These are phyloP conservation scores for Pythium myriotylum DNA, from an alignment of 352 stramenopile genomes.

Conservation along the genomic window DNA sequence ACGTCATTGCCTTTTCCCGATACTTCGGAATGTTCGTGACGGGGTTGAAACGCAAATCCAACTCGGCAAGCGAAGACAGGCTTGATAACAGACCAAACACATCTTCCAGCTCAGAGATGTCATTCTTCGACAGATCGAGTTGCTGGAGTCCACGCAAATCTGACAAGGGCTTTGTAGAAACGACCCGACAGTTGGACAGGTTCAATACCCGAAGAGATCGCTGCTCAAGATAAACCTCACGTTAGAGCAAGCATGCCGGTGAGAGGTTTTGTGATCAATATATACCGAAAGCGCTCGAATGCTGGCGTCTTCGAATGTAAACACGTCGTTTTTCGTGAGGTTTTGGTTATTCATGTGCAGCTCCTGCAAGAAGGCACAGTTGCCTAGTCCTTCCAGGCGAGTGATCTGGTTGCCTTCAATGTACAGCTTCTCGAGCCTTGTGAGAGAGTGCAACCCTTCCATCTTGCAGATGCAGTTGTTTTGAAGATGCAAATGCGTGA, in stretches of 20 bases:
- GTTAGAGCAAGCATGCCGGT: not conserved
- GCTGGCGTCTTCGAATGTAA: slow-evolving; percentile 51
- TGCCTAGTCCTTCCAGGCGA: slow-evolving; percentile 53
- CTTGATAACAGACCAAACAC: slow-evolving; percentile 60
- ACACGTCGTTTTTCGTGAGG: slow-evolving; percentile 29
- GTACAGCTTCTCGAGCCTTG: slow-evolving; percentile 70
- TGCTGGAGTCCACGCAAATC: slow-evolving; percentile 49
- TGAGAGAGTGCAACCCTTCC: slow-evolving; percentile 44
- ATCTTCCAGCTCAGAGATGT: slow-evolving; percentile 64
- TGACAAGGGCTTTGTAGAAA: slow-evolving; percentile 28
- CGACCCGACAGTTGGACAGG: slow-evolving; percentile 61
- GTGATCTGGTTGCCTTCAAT: slow-evolving; percentile 69
- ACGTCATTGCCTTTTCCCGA: slow-evolving; percentile 73
- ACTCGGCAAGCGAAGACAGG: slow-evolving; percentile 47
- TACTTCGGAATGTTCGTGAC: slow-evolving; percentile 61
- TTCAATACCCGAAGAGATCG: slow-evolving; percentile 59
- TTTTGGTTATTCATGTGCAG: slow-evolving; percentile 70
- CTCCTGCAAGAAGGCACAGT: slow-evolving; percentile 50
- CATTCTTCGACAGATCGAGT: slow-evolving; percentile 70
- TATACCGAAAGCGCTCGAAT: slow-evolving; percentile 48
- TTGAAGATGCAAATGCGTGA: slow-evolving; percentile 79
- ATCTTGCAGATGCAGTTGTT: slow-evolving; percentile 65
- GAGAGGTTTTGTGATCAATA: not conserved
- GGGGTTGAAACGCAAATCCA: slow-evolving; percentile 64
- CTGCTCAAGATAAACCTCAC: slow-evolving; percentile 21